Base-by-base conservation (phyloP, 2,329 filamentous ascomycete species). In the Epichloe gansuensis region DNA sequence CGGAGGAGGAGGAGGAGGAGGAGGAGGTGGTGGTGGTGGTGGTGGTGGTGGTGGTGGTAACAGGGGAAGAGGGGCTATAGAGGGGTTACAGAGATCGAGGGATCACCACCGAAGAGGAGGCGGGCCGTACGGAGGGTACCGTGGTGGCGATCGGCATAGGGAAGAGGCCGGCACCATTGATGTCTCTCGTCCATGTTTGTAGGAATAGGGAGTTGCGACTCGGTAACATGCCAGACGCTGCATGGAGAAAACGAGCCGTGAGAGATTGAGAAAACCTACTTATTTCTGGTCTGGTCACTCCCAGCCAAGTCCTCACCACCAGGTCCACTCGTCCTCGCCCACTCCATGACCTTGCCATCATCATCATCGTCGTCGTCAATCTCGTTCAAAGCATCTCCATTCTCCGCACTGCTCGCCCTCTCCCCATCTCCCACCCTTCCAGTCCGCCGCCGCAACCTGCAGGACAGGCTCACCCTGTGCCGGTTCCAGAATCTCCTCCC, bases 361-460 rank as follows among this genome's bases (percentile, higher is more conserved):
- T 56, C 61, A 2, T 62, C 52, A 1, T 47, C 52, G 6, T 21
- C 51, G 9, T 34, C 54, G n/a, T 52, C 50, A 28, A 8, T 13
- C 7, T 48, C 45, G 15, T 13, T 25, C 17, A 55, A 55, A 17
- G 52, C 52, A 3, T 21, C 52, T 46, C 17, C 17, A 21, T 21
- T 21, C 17, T 62, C 37, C 39, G 23, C 28, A 47, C 55, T 56
- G 52, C 72, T 78, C 21, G 88, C 78, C 62, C 82, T 87, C 55
- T 78, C 12, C 74, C 69, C 6, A 51, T 57, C 0, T 73, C 72
- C 44, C 72, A 62, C 61, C 75, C 54, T 83, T 82, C 89, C 89
- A 95, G 63, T 94, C 81, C 0, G 88, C 81, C 1, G 88, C 70
- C 47, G 72, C 67, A 59, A 80, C 79, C 68, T 95, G 85, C 1